These are phyloP conservation scores for Paspalum notatum DNA, from an alignment of 176 grass and related monocot genomes.

Conservation along the genomic window DNA sequence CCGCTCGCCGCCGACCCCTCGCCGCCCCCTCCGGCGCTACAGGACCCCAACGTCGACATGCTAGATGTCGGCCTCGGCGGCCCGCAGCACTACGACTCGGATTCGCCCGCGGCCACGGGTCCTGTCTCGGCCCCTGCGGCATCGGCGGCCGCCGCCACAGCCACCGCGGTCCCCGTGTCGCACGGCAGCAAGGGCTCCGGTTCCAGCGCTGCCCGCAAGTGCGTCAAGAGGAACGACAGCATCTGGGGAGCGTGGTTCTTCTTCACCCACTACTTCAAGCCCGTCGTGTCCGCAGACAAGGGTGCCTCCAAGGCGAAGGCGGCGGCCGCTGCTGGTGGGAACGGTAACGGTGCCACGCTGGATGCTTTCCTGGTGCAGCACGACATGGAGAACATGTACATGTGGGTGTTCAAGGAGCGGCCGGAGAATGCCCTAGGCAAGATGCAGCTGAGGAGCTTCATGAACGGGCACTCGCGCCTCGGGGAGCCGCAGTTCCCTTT, in stretches of 20 bases:
- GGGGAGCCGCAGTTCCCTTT: constrained; percentile 93
- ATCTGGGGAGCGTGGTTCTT: constrained; percentile 99
- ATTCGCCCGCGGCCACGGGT: constrained; percentile 41
- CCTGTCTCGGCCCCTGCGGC: constrained; percentile 4
- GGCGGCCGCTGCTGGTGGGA: constrained; percentile 36
- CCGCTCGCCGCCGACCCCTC: constrained; percentile 77
- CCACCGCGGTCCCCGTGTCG: constrained; percentile 40
- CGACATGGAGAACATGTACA: constrained; percentile 99
- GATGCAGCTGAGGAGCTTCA: constrained; percentile 97
- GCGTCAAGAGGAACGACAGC: constrained; percentile 83
- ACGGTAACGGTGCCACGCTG: constrained; percentile 56
- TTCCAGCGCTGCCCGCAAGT: constrained; percentile 72
- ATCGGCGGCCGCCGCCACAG: not conserved
- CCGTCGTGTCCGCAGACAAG: constrained; percentile 64
- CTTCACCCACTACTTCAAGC: constrained; percentile 98
- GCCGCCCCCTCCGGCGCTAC: constrained; percentile 51
- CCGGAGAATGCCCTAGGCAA: constrained; percentile 93
- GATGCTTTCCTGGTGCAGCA: constrained; percentile 96
- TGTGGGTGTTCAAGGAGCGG: constrained; percentile 94
- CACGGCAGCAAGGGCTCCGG: constrained; percentile 51
- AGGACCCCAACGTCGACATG: constrained; percentile 71
- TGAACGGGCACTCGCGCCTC: constrained; percentile 92
- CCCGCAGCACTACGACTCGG: constrained; percentile 70
- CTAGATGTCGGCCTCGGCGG: constrained; percentile 74
- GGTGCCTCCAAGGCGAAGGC: constrained; percentile 60